Percentiles rank a stretch among this genome's conserved stretches.
phyloP scores from a whole-genome alignment of 2,329 filamentous ascomycete species.

The Colletotrichum sp. region DNA sequence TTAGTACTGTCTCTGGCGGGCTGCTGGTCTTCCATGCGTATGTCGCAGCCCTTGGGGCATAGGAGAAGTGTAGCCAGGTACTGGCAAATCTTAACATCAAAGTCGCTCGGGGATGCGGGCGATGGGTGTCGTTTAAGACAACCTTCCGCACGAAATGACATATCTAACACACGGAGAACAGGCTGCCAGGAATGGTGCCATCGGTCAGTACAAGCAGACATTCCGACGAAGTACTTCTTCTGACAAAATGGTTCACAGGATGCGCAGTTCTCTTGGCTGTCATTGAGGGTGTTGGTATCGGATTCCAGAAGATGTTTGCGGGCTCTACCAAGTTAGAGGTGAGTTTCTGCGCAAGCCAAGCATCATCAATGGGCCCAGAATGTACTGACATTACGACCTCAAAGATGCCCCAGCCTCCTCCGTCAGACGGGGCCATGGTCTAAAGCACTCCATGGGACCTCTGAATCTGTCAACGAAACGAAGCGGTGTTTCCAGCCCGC shows the following conservation, averaged over 20 bases:
- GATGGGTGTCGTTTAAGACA: background rate
- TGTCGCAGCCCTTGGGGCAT: background rate
- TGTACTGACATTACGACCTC: conserved; percentile 1
- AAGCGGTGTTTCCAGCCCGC: background rate
- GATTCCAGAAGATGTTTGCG: conserved; percentile 92
- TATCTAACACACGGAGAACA: background rate
- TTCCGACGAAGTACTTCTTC: no score
- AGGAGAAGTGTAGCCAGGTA: background rate
- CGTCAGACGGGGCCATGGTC: conserved; percentile 32
- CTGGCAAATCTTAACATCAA: rapidly evolving
- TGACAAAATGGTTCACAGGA: conserved; percentile 34
- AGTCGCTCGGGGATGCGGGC: background rate
- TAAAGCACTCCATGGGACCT: conserved; percentile 18
- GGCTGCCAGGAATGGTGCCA: conserved; percentile 91
- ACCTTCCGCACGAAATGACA: background rate
- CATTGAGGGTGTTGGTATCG: conserved; percentile 86
- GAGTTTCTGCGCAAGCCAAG: conserved; percentile 25
- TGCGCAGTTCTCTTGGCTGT: conserved; percentile 93
- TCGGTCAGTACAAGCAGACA: conserved; percentile 58
- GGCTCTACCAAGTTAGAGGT: conserved; percentile 85
- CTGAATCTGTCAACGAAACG: background rate
- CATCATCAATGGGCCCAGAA: rapidly evolving
- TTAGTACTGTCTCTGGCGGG: background rate
- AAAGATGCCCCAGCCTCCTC: conserved; percentile 34
- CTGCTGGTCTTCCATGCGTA: background rate